These are phyloP conservation scores for Oryza officinalis DNA, from an alignment of 176 grass and related monocot genomes.

Conservation along the genomic window DNA sequence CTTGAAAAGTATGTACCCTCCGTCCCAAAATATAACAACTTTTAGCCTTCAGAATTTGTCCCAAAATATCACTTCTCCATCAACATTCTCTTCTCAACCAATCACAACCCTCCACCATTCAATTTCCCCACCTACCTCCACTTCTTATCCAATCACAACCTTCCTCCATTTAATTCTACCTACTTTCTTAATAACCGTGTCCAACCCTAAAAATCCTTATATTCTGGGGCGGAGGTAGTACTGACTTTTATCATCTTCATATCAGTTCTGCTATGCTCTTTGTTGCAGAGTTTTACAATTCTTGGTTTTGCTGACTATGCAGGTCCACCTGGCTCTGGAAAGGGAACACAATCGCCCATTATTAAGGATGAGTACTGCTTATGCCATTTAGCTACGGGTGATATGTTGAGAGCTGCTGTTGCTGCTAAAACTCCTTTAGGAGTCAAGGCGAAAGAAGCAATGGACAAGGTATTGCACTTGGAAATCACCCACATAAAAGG, in stretches of 20 bases:
- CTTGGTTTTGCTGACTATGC: background rate
- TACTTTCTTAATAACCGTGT: no score
- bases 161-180: no score
- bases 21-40: no score
- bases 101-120: no score
- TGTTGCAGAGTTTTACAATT: background rate
- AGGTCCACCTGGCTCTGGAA: conserved; percentile 82
- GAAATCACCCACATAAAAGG: background rate
- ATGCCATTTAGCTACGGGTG: conserved; percentile 79
- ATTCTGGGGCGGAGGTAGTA: no score
- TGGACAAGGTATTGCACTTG: conserved; percentile 59
- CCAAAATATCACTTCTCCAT: no score
- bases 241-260: background rate
- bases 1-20: no score
- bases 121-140: no score
- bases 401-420: conserved; percentile 86
- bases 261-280: background rate
- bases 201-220: no score
- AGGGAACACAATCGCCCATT: conserved; percentile 71
- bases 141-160: no score
- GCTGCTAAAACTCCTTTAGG: conserved; percentile 76
- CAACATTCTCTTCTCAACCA: no score
- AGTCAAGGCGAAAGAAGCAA: conserved; percentile 73
- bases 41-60: no score
- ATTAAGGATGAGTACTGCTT: conserved; percentile 84